A percentile compares a stretch with the other conserved stretches of the same genome.
phyloP scores from a whole-genome alignment of 148 eudicot genomes.

The Rheum nobile region DNA sequence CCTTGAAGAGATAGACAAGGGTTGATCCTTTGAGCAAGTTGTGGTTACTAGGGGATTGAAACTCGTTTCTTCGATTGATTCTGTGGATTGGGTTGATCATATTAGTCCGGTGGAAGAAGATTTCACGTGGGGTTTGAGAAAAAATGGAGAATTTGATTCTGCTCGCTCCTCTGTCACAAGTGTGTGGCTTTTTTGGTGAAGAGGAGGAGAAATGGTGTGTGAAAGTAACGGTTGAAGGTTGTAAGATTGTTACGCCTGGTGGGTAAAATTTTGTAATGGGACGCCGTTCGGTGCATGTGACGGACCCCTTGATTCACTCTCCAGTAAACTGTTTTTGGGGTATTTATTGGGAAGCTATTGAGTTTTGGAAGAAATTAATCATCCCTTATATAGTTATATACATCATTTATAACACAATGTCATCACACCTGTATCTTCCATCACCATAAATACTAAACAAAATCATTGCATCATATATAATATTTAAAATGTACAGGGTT shows the following conservation, averaged over 20 bases:
- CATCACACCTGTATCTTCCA: not conserved
- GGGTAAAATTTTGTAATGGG: not conserved
- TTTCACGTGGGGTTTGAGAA: not conserved
- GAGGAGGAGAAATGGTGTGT: not conserved
- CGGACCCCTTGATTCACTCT: not conserved
- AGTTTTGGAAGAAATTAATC: not conserved
- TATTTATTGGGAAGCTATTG: not conserved
- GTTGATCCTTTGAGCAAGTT: not conserved
- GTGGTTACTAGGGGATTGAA: not conserved
- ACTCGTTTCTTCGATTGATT: not conserved
- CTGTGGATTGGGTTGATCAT: not conserved
- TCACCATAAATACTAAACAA: not conserved
- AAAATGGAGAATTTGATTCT: not conserved
- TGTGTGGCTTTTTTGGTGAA: not conserved
- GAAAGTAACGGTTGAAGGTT: not conserved
- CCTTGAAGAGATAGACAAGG: not conserved
- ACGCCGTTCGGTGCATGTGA: not conserved
- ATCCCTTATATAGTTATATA: not conserved
- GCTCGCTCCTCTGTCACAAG: not conserved
- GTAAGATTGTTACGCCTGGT: conserved; percentile 1
- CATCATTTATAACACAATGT: not conserved
- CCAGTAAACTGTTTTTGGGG: not conserved
- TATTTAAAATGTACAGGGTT: too few species aligned
- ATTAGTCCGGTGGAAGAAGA: not conserved
- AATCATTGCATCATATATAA: too few species aligned